Evolutionary conservation across 805 yeast genomes (phyloP), one percentile per base, ranked within the genome.

Genomic region (Monosporozyma servazzii): DNA sequence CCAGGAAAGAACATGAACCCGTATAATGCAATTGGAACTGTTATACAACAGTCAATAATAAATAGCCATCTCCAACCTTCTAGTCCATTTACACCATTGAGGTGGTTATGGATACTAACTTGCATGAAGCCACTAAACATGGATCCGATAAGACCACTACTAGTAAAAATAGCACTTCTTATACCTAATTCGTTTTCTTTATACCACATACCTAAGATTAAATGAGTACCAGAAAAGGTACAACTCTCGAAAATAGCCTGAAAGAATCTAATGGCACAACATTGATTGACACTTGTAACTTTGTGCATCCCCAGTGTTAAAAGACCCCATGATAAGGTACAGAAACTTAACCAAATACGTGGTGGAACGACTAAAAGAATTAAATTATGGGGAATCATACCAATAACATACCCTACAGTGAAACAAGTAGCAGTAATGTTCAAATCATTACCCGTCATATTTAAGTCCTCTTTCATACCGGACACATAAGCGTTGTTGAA

Each of bases 11-110:
- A 75, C 2, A 82, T 46, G 40, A 78, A 71, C 0, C 87, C 86
- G 55, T 75, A 79, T 3, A 80, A 37, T 3, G 78, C 76, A 50
- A 81, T 75, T 1, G 84, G 84, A 3, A 81, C 58, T 0, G 86
- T 80, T 45, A 81, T 71, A 31, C 78, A 58, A 56, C 79, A 80
- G 64, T 81, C 85, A 54, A 81, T 78, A 45, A 82, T 77, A 59
- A 80, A 82, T n/a, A 81, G 62, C 86, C 86, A 81, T 63, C 82
- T 72, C 85, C 85, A 81, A 7, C 86, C 86, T 3, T 73, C 71
- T 15, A 80, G 61, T 0, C 82, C 82, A n/a, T 65, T 62, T 20
- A 56, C 61, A 50, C 78, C 76, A 56, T 75, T 63, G 71, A 79
- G 68, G 55, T 71, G 71, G 18, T 61, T 65, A 57, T 72, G 74